Evolutionary conservation across 2,329 filamentous ascomycete genomes (phyloP).

Genomic region (Beauveria rudraprayagi): DNA sequence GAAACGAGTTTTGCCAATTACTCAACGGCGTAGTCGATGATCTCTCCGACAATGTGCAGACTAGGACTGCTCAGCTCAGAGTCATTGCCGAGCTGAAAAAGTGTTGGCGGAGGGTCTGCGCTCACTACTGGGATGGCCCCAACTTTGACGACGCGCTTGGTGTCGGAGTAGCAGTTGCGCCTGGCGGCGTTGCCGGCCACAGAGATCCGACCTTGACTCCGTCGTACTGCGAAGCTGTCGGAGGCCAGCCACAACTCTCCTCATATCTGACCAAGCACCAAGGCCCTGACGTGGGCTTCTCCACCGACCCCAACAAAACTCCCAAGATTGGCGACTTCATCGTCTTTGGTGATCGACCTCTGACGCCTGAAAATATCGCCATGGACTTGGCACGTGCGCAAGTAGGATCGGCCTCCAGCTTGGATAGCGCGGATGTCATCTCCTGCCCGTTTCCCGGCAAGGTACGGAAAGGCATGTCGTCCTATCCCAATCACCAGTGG

Average conservation of each 20-base stretch:
- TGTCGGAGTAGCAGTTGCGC: conserved; percentile 59
- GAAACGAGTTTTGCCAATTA: conserved; percentile 69
- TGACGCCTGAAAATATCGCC: conserved; percentile 35
- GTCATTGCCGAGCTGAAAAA: conserved; percentile 92
- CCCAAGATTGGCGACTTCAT: conserved; percentile 40
- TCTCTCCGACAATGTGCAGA: conserved; percentile 35
- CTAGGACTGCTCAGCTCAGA: conserved; percentile 57
- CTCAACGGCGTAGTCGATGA: conserved; percentile 63
- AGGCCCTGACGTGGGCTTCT: conserved; percentile 30
- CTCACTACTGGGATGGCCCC: conserved; percentile 76
- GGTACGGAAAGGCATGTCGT: conserved; percentile 30
- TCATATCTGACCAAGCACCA: conserved; percentile 18
- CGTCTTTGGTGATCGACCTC: conserved; percentile 35
- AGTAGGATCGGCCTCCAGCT: conserved; percentile 44
- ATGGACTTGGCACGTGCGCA: conserved; percentile 17
- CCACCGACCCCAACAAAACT: conserved; percentile 37
- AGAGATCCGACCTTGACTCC: conserved; percentile 48
- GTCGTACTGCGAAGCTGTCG: conserved; percentile 42
- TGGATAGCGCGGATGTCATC: conserved; percentile 51
- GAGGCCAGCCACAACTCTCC: conserved; percentile 35
- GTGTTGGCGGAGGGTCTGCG: conserved; percentile 89
- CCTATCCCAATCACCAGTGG: conserved; percentile 33
- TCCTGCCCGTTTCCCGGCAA: conserved; percentile 58
- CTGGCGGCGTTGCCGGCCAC: conserved; percentile 64
- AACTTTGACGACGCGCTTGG: conserved; percentile 56